Evolutionary conservation across 768 basidiomycete species (phyloP).

Genomic region (Inosperma sp.): DNA sequence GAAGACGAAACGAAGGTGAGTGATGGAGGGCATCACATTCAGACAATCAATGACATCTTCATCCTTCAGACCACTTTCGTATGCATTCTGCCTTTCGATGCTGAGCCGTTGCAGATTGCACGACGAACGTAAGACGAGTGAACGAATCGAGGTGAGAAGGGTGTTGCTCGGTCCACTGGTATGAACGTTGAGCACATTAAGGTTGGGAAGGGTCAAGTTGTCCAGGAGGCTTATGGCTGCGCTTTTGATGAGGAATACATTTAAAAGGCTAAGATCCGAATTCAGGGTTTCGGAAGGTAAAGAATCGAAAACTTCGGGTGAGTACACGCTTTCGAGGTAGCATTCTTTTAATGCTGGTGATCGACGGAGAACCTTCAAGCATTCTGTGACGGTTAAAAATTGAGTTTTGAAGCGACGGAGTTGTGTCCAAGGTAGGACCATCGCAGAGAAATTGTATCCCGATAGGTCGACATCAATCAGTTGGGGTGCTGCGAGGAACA

Average conservation of each 20-base stretch:
- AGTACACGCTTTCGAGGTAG: conserved; percentile 21
- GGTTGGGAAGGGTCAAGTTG: conserved; percentile 17
- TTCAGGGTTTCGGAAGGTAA: too few relatives aligned
- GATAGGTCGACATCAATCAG: conserved; percentile 21
- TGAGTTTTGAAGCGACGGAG: conserved; percentile 21
- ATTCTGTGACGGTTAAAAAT: conserved; percentile 22
- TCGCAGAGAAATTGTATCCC: conserved; percentile 23
- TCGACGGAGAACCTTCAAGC: conserved; percentile 17
- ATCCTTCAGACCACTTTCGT: too few relatives aligned
- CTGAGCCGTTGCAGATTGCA: conserved; percentile 18
- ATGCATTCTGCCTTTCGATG: too few relatives aligned
- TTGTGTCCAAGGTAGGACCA: conserved; percentile 22
- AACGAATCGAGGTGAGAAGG: conserved; percentile 13
- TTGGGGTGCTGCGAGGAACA: conserved; percentile 20
- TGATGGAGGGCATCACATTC: too few relatives aligned
- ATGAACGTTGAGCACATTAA: conserved; percentile 16
- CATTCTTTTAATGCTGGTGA: conserved; percentile 21
- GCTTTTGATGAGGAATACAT: conserved; percentile 18
- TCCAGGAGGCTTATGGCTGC: conserved; percentile 19
- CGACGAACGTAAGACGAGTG: conserved; percentile 15
- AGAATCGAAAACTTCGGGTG: too few relatives aligned
- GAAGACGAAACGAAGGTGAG: too few relatives aligned
- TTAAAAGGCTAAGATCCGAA: conserved; percentile 3
- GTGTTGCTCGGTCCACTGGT: conserved; percentile 13
- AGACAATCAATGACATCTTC: too few relatives aligned